Percentiles rank a stretch among this genome's conserved stretches.
phyloP scores from a whole-genome alignment of 2,329 filamentous ascomycete species.

The Arthroderma sp. region DNA sequence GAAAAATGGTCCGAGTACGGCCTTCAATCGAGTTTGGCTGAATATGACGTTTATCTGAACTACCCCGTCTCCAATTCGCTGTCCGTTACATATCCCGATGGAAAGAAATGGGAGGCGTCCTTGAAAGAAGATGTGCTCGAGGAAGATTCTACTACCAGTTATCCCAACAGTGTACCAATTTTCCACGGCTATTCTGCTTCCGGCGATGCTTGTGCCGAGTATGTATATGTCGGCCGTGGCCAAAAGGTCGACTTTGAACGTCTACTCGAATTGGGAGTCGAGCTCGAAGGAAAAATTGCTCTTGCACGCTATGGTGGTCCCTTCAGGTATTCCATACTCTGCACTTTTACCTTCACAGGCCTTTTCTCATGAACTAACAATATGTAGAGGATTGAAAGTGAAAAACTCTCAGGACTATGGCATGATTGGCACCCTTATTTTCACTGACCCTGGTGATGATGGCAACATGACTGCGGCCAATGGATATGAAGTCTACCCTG shows the following conservation, averaged over 20 bases:
- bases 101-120: constrained; percentile 11
- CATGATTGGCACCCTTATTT: constrained; percentile 34
- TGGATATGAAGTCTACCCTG: constrained; percentile 30
- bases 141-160: constrained; percentile 14
- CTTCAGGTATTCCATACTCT: constrained; percentile 15
- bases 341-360: background rate
- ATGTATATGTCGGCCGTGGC: constrained; percentile 33
- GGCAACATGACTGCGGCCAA: constrained; percentile 36
- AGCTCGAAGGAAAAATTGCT: constrained; percentile 36
- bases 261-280: constrained; percentile 27
- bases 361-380: too few species aligned
- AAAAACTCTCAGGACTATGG: constrained; percentile 35
- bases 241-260: constrained; percentile 34
- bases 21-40: constrained; percentile 12
- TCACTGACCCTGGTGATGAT: constrained; percentile 34
- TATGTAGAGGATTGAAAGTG: constrained; percentile 32
- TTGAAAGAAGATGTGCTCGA: constrained; percentile 14
- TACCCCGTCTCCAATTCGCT: constrained; percentile 18
- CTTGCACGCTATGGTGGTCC: constrained; percentile 34
- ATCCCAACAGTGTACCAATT: constrained; percentile 27
- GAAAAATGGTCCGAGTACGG: constrained; percentile 19
- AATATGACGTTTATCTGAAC: constrained; percentile 18
- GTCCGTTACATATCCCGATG: constrained; percentile 13
- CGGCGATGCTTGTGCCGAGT: constrained; percentile 35
- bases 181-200: constrained; percentile 37